phyloP scores from a whole-genome alignment of 208 protist species.

The Trypanosoma grayi region DNA sequence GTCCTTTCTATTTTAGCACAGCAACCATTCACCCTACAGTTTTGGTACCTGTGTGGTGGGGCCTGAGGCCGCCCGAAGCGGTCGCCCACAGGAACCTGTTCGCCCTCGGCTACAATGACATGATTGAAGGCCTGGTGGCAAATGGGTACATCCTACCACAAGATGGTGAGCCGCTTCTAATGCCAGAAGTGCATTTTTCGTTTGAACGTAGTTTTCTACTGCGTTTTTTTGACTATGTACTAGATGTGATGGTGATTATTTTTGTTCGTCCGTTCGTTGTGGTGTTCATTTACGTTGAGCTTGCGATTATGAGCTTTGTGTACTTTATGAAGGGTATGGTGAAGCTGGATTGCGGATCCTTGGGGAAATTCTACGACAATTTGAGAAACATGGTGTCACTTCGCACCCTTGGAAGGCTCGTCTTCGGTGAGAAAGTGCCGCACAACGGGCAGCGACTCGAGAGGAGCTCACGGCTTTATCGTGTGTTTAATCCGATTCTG shows the following conservation, averaged over 20 bases:
- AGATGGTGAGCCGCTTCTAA: slow-evolving; percentile 34
- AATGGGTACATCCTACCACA: slow-evolving; percentile 27
- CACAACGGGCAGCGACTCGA: slow-evolving; percentile 47
- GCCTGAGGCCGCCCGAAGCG: slow-evolving; percentile 42
- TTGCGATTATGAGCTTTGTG: slow-evolving; percentile 41
- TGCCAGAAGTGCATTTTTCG: slow-evolving; percentile 38
- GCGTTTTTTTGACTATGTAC: slow-evolving; percentile 32
- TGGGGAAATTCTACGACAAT: slow-evolving; percentile 39
- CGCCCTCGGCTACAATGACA: slow-evolving; percentile 79
- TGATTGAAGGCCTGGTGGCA: slow-evolving; percentile 63
- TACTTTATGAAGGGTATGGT: slow-evolving; percentile 22
- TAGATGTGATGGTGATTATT: slow-evolving; percentile 50
- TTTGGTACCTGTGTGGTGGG: slow-evolving; percentile 82
- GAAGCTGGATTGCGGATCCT: slow-evolving; percentile 17
- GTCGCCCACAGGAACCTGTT: slow-evolving; percentile 63
- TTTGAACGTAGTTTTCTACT: slow-evolving; percentile 32
- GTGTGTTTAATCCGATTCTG: slow-evolving; percentile 50
- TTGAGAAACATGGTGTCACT: slow-evolving; percentile 54
- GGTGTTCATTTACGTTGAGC: slow-evolving; percentile 58
- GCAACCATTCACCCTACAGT: slow-evolving; percentile 57
- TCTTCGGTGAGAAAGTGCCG: slow-evolving; percentile 46
- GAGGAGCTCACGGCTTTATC: slow-evolving; percentile 44
- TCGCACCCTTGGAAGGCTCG: slow-evolving; percentile 43
- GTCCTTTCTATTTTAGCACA: slow-evolving; percentile 77
- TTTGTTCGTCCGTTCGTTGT: slow-evolving; percentile 48